Evolutionary conservation across 306 rosid genomes (phyloP).

Genomic region (Cajanus cajan): DNA sequence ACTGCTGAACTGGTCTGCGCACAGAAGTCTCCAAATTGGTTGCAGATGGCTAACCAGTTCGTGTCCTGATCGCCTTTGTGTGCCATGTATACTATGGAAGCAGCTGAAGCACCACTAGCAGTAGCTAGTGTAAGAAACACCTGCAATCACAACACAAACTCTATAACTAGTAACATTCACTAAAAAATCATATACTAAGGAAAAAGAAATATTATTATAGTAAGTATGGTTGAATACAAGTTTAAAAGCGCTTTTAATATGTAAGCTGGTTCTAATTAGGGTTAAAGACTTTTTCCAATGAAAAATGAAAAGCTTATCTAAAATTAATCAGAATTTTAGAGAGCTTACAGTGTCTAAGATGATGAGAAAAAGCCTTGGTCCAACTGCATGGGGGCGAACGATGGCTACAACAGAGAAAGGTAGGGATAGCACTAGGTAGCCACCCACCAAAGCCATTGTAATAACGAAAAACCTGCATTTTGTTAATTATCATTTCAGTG

Average conservation of each 20-base stretch:
- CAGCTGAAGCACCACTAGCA: constrained; percentile 71
- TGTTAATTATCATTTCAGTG: not conserved
- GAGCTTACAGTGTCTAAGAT: constrained; percentile 69
- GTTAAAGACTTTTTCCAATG: not conserved
- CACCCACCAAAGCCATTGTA: constrained; percentile 74
- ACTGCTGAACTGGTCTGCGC: constrained; percentile 67
- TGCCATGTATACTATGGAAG: constrained; percentile 77
- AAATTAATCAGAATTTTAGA: not conserved
- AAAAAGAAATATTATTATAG: not conserved
- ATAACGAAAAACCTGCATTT: constrained; percentile 83
- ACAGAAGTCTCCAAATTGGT: constrained; percentile 78
- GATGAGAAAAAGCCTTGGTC: constrained; percentile 64
- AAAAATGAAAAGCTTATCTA: not conserved
- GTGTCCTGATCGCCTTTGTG: constrained; percentile 76
- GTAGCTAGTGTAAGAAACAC: constrained; percentile 71
- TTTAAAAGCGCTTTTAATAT: no score
- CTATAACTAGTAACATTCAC: not conserved
- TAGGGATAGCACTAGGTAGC: constrained; percentile 79
- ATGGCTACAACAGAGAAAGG: constrained; percentile 75
- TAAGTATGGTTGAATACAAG: no score
- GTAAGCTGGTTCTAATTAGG: no score
- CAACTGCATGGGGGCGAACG: constrained; percentile 68
- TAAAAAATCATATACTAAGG: not conserved
- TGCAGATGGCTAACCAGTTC: constrained; percentile 86
- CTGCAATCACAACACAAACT: constrained; percentile 19